These are phyloP conservation scores for Ceriops decandra DNA, from an alignment of 345 rosid genomes.

Conservation along the genomic window DNA sequence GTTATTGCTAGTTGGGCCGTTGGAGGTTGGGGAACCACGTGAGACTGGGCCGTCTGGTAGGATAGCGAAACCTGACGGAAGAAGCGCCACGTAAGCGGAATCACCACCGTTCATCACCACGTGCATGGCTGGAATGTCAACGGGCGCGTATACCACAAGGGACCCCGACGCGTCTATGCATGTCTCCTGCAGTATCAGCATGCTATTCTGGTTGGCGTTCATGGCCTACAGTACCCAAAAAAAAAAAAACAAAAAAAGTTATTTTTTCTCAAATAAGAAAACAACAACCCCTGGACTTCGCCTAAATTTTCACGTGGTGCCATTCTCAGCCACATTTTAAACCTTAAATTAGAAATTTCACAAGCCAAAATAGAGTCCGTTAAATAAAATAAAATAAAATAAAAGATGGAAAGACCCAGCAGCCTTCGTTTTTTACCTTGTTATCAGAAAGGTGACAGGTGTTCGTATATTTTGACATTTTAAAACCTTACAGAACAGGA, in stretches of 20 bases:
- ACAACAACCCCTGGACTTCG: background rate
- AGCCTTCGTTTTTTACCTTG: too few relatives aligned
- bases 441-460: conserved; percentile 37
- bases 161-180: conserved; percentile 93
- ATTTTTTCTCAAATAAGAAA: too few relatives aligned
- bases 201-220: conserved; percentile 87
- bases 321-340: background rate
- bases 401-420: background rate
- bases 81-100: conserved; percentile 86
- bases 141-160: conserved; percentile 97
- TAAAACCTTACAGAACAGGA: background rate
- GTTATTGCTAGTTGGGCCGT: conserved; percentile 26
- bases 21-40: conserved; percentile 19
- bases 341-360: too few relatives aligned
- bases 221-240: conserved; percentile 49
- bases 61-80: conserved; percentile 90
- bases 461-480: conserved; percentile 61
- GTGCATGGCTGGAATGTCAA: conserved; percentile 94
- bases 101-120: conserved; percentile 96
- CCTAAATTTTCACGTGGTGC: background rate
- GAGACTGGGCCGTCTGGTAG: conserved; percentile 62
- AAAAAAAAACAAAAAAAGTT: too few relatives aligned
- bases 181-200: conserved; percentile 94
- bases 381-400: too few relatives aligned
- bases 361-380: background rate